Evolutionary conservation across 257 asterid genomes (phyloP), one percentile per base, ranked within the genome.

Genomic region (Galeopsis tetrahit): DNA sequence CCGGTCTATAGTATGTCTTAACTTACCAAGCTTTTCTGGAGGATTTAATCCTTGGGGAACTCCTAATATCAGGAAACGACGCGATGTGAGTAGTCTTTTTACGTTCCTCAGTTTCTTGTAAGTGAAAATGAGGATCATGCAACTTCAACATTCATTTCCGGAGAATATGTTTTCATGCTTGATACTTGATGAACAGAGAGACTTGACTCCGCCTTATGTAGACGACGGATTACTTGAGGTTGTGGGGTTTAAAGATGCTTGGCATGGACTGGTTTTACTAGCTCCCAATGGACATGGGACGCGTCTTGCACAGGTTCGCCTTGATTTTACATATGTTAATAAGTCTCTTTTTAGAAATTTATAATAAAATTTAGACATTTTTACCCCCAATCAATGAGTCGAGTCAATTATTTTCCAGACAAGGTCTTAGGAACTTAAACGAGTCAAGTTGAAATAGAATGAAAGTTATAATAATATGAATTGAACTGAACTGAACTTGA

Each of bases 11-110:
- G 81, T 94, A 28, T 94, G 98, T 82, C 90, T 91, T 39, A 94
- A 94, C 70, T 84, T 91, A 80, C 98, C 99, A 2, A 94, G 99
- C 86, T 94, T 91, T 80, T 89, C 99, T 4, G 99, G 99, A 38
- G 98, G 99, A 58, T 85, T 94, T 11, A 94, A 92, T 80, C 99
- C 99, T 21, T 90, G 98, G 99, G 99, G 97, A 71, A 88, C 94
- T 69, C 98, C 98, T 5, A 84, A 80, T 72, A 74, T 21, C 32
- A 74, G 17, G 35, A 86, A 73, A 81, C 73, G 75, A 0, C 85
- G 83, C 5, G 87, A 92, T 75, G 97, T 90, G n/a, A 76, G 96
- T 81, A 71, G 53, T 51, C n/a, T 17, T 55, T 11, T 15, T 35
- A 66, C 34, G 35, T 11, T 32, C 14, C 4, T 43, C 55, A n/a